Evolutionary conservation across 345 rosid genomes (phyloP).

Genomic region (Sonneratia caseolaris): DNA sequence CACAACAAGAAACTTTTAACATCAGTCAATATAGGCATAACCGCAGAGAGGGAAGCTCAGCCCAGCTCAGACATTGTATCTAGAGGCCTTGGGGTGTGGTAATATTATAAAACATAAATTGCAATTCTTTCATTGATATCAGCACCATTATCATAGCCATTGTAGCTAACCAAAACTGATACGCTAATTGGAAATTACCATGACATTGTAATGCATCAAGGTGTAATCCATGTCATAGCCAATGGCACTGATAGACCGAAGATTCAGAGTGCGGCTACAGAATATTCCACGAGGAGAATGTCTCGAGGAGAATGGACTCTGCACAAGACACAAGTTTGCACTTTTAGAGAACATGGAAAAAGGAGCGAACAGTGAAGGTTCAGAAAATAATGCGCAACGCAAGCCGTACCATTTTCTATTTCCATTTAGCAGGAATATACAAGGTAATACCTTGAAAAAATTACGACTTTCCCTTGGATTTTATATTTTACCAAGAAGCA

Average conservation of each 20-base stretch:
- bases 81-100: neutral
- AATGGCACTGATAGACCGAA: slow-evolving; percentile 88
- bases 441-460: neutral
- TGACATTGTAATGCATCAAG: slow-evolving; percentile 87
- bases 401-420: neutral
- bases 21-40: neutral
- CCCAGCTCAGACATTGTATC: neutral
- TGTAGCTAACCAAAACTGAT: neutral
- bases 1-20: neutral
- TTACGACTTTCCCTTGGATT: neutral
- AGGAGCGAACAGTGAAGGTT: neutral
- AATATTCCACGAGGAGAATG: slow-evolving; percentile 86
- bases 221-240: slow-evolving; percentile 99
- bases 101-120: neutral
- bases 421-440: neutral
- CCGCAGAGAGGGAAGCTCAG: no score
- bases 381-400: neutral
- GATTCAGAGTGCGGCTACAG: slow-evolving; percentile 88
- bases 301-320: slow-evolving; percentile 78
- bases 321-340: slow-evolving; percentile 14
- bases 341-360: neutral
- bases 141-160: neutral
- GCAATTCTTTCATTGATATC: neutral
- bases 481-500: neutral
- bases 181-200: slow-evolving; percentile 26